Base-by-base conservation (phyloP, 345 rosid genomes). In the Gynandropsis gynandra region DNA sequence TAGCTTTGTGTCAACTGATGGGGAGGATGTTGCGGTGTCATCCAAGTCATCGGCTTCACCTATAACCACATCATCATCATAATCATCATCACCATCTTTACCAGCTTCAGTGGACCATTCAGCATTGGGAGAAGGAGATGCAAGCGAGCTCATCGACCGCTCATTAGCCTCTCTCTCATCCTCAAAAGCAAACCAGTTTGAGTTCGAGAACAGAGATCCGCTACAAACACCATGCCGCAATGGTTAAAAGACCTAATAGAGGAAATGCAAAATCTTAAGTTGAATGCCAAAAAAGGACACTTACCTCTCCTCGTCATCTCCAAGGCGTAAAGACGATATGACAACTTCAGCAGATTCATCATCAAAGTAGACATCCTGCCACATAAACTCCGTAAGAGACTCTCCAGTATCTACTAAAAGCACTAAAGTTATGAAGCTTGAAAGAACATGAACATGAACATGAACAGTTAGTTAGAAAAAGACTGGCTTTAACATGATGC, bases 311-410 rank as follows among this genome's bases (percentile, higher is more conserved):
- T 83, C 80, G 56, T 83, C 89, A 62, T 83, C 93, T 62, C 94
- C 97, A 37, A 89, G 75, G 52, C 90, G 95, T 65, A 89, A 70
- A 59, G 97, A 85, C 64, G 97, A 89, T 70, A 89, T 85, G 44
- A 89, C 89, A 10, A 89, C 94, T 71, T 89, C 97, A 38, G 95
- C 95, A 70, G 95, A 89, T 75, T 85, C 94, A 68, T 89, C 97
- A 75, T 89, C 97, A 61, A 89, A 89, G 80, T 89, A 89, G 54
- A 85, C 88, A 66, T 89, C 97, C 97, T 89, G 88, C 52, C 35
- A 74, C 54, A 34, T 43, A 54, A 4, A 35, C 42, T 47, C 52
- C 20, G 54, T 65, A 24, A 72, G 66, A 72, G 27, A 42, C 33
- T 64, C 56, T 64, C 35, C n/a, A n/a, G 48, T 46, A 41, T 46